Evolutionary conservation across 2,329 filamentous ascomycete species (phyloP).

Genomic region (Cordyceps militaris): DNA sequence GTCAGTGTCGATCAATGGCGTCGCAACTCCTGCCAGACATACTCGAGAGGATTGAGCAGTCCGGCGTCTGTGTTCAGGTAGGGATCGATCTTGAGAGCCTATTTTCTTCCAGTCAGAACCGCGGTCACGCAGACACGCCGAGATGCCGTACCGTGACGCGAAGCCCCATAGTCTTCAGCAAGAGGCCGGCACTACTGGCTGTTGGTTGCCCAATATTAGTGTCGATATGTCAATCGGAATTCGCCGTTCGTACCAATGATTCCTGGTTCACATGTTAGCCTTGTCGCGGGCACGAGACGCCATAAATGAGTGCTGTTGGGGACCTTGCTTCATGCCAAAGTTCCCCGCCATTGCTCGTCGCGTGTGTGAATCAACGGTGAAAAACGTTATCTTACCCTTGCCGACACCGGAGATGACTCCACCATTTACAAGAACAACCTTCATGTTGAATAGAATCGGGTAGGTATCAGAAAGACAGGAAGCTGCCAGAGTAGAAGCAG

Average conservation of each 20-base stretch:
- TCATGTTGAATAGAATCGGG: conserved; percentile 18
- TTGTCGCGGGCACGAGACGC: neutral
- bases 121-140: neutral
- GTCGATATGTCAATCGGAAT: neutral
- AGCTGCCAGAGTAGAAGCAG: neutral
- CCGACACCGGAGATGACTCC: conserved; percentile 53
- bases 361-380: neutral
- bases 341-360: neutral
- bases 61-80: conserved; percentile 36
- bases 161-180: conserved; percentile 24
- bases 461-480: neutral
- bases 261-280: conserved; percentile 12
- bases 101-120: neutral
- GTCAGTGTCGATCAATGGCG: neutral
- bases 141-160: conserved; percentile 18
- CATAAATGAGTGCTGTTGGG: neutral
- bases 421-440: conserved; percentile 24
- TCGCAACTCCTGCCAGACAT: conserved; percentile 9
- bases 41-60: conserved; percentile 26
- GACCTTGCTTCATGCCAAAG: neutral
- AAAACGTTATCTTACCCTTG: conserved; percentile 39
- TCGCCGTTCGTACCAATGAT: conserved; percentile 16
- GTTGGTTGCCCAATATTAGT: neutral
- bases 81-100: conserved; percentile 43
- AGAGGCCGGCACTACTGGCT: conserved; percentile 48